phyloP scores from a whole-genome alignment of 2,329 filamentous ascomycete species.

The Fusarium udum region DNA sequence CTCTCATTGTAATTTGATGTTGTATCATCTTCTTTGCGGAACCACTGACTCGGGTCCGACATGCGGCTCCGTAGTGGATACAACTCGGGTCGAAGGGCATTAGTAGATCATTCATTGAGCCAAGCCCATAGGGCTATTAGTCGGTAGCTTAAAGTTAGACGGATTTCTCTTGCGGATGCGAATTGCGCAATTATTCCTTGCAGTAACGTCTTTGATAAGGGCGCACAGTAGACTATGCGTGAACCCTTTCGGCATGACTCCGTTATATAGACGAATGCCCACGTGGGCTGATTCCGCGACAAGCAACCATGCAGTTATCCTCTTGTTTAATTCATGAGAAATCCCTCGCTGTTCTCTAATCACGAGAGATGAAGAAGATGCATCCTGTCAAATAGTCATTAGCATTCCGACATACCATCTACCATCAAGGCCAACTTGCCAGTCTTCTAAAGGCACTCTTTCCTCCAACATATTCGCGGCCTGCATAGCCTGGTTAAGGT shows the following conservation, averaged over 20 bases:
- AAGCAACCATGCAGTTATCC: background rate
- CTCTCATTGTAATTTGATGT: background rate
- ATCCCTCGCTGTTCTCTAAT: background rate
- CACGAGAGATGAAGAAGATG: slow-evolving; percentile 4
- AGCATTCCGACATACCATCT: background rate
- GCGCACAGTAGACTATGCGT: too few species aligned
- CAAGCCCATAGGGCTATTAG: background rate
- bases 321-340: background rate
- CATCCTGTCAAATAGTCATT: background rate
- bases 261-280: background rate
- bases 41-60: slow-evolving; percentile 6
- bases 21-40: background rate
- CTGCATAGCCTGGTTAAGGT: background rate
- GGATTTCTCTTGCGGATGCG: background rate
- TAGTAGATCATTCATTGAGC: background rate
- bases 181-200: slow-evolving; percentile 3
- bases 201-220: background rate
- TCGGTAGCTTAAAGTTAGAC: background rate
- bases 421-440: background rate
- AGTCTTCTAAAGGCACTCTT: background rate
- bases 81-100: background rate
- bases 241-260: background rate
- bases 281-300: background rate
- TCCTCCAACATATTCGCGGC: slow-evolving; percentile 5
- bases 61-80: slow-evolving; percentile 21